Conservation (phyloP, 2,329 filamentous ascomycete species). For the Ilyonectria destructans region DNA sequence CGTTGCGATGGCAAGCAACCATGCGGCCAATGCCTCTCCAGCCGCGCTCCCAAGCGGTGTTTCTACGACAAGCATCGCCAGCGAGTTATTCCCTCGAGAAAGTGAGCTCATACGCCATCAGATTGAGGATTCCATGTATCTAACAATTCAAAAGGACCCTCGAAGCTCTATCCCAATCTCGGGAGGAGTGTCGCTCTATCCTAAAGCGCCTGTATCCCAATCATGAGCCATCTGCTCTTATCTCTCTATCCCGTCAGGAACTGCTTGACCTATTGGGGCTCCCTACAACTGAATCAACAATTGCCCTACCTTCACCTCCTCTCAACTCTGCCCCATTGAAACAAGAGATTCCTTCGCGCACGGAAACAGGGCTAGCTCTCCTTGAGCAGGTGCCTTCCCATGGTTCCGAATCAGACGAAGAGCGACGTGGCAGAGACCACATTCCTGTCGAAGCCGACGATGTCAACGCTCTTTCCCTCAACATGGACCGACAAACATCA, state of each 20-base stretch:
- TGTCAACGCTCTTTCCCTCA: conserved; percentile 71
- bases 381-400: conserved; percentile 25
- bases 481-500: conserved; percentile 71
- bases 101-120: conserved; percentile 65
- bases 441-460: conserved; percentile 36
- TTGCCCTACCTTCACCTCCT: conserved; percentile 68
- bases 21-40: conserved; percentile 87
- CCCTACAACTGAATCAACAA: conserved; percentile 59
- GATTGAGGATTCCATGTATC: conserved; percentile 28
- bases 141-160: conserved; percentile 63
- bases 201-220: conserved; percentile 75
- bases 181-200: conserved; percentile 77
- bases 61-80: conserved; percentile 87
- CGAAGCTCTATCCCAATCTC: conserved; percentile 75
- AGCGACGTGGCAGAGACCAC: conserved; percentile 18
- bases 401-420: conserved; percentile 28
- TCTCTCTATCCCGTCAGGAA: conserved; percentile 72
- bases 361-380: conserved; percentile 63
- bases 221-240: conserved; percentile 67
- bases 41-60: conserved; percentile 84
- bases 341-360: conserved; percentile 66
- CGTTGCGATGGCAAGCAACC: conserved; percentile 87
- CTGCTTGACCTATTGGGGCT: conserved; percentile 71
- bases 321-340: conserved; percentile 66
- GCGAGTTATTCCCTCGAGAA: conserved; percentile 83